Evolutionary conservation across 1,284 basidiomycete genomes (phyloP), one percentile per base, ranked within the genome.

Genomic region (Cryptococcus hybrid): DNA sequence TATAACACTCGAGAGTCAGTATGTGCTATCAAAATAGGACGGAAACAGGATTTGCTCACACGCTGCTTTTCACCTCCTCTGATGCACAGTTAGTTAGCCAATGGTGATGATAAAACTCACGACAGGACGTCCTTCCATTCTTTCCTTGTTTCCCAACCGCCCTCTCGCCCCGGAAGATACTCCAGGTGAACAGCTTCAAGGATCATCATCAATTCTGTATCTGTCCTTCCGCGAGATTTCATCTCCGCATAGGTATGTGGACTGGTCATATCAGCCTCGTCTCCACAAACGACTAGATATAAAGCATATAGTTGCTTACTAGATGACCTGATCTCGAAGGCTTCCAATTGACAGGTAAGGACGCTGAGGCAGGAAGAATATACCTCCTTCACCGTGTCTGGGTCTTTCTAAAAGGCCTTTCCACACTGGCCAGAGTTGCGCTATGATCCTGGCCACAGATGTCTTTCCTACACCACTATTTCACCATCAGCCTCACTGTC

Each of bases 61-160:
- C 90, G 76, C 77, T 98, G 94, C 78, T 96, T 97, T 83, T 97
- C 94, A 1, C 94, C 94, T 0, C 94, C 94, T 64, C 90, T 93
- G 46, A 3, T 43, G n/a, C 7, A 42, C 36, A 30, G 18, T 40
- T 11, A 7, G 13, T 34, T 30, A 30, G 36, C 54, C 35, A 53
- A 55, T 44, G 11, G 15, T 70, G 70, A 24, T 15, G 3, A 36
- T 15, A 9, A 46, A 34, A 68, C 72, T 57, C 55, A 74, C 67
- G 73, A 75, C 70, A 92, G 78, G 44, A 95, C 90, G 75, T 95
- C 92, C 66, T 92, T 86, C 94, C 95, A 98, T 76, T 97, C 94
- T 79, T 97, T 97, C 67, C 89, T 80, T 13, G 90, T 89, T 60
- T 82, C 83, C 86, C 90, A 90, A 0, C 92, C 93, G 0, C 94